phyloP scores from a whole-genome alignment of 2,329 filamentous ascomycete genomes.

The Neodidymelliopsis sp. region DNA sequence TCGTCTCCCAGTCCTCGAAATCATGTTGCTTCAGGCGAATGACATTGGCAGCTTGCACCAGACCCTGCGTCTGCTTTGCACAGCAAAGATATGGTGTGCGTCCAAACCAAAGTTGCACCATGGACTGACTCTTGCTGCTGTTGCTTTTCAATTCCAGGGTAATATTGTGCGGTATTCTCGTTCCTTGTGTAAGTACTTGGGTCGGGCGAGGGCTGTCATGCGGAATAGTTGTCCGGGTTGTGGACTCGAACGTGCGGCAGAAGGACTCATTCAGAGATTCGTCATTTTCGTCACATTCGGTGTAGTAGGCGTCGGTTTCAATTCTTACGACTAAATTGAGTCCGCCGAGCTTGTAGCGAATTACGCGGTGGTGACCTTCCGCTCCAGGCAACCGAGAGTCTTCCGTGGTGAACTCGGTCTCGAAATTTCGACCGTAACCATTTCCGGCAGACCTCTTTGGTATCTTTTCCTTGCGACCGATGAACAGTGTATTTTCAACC shows the following conservation, averaged over 20 bases:
- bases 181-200: no score
- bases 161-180: background rate
- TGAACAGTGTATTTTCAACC: conserved; percentile 43
- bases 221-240: no score
- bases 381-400: conserved; percentile 24
- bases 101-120: conserved; percentile 34
- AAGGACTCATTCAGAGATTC: background rate
- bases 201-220: no score
- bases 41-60: background rate
- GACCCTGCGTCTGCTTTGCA: background rate
- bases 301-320: conserved; percentile 33
- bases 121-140: conserved; percentile 5
- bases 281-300: no score
- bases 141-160: background rate
- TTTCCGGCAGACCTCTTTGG: conserved; percentile 20
- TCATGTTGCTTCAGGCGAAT: background rate
- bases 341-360: conserved; percentile 26
- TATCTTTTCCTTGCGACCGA: conserved; percentile 39
- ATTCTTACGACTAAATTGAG: conserved; percentile 27
- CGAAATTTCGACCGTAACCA: conserved; percentile 45
- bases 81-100: conserved; percentile 25
- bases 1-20: background rate
- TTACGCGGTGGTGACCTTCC: conserved; percentile 27
- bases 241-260: no score
- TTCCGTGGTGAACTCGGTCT: conserved; percentile 33